phyloP scores from a whole-genome alignment of 257 asterid species.

The Solanum tarapatanum region DNA sequence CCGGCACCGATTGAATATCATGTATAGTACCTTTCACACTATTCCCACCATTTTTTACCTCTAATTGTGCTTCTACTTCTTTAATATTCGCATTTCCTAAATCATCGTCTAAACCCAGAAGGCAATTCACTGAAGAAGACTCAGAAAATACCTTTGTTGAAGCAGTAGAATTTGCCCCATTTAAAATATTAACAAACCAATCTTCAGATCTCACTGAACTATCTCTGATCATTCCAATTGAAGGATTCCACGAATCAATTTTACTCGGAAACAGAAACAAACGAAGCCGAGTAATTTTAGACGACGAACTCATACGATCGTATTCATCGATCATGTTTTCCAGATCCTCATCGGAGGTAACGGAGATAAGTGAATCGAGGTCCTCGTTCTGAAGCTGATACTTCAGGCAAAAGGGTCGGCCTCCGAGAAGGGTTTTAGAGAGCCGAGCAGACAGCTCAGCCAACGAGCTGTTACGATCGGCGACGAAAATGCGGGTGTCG shows the following conservation, averaged over 20 bases:
- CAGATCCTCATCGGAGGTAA: slow-evolving; percentile 74
- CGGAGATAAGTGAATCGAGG: slow-evolving; percentile 75
- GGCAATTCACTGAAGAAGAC: slow-evolving; percentile 64
- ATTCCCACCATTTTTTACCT: slow-evolving; percentile 21
- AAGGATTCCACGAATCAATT: slow-evolving; percentile 1
- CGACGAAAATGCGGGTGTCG: slow-evolving; percentile 73
- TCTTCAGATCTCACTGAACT: slow-evolving; percentile 60
- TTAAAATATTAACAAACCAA: slow-evolving; percentile 77
- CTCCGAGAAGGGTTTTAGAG: slow-evolving; percentile 56
- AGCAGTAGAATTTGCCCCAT: slow-evolving; percentile 34
- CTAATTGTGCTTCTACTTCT: slow-evolving; percentile 22
- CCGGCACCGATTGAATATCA: slow-evolving; percentile 73
- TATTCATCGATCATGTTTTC: slow-evolving; percentile 89
- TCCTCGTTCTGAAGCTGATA: slow-evolving; percentile 89
- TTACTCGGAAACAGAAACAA: slow-evolving; percentile 24
- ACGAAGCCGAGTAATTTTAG: slow-evolving; percentile 51
- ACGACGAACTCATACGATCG: slow-evolving; percentile 40
- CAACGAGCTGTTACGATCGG: slow-evolving; percentile 53
- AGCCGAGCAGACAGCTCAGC: slow-evolving; percentile 59
- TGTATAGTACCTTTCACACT: slow-evolving; percentile 18
- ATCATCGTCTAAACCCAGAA: slow-evolving; percentile 54
- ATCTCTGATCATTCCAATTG: slow-evolving; percentile 18
- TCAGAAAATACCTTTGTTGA: slow-evolving; percentile 43
- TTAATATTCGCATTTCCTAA: slow-evolving; percentile 12
- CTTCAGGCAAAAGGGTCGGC: slow-evolving; percentile 45